Evolutionary conservation across 164 flowering plant species (phyloP), one percentile per base, ranked within the genome.

Genomic region (Santalum album): DNA sequence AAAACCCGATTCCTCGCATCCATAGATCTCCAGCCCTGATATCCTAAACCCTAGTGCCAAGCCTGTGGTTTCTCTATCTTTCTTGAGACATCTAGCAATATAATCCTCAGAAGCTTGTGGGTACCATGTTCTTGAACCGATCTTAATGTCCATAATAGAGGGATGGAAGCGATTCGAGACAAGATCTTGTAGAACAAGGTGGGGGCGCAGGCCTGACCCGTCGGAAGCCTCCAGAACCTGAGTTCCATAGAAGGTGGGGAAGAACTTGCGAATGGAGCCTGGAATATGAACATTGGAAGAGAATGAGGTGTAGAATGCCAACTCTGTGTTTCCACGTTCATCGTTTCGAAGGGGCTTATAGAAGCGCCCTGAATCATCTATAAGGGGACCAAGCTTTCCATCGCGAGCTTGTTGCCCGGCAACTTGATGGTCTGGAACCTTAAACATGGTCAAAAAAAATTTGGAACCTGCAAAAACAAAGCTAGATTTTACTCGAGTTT

Each of bases 101-200:
- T 88, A 88, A 3, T 77, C 81, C 40, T 82, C 83, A 5, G 87
- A 52, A 12, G 92, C 75, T 61, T 78, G 32, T 0, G 81, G 92
- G 21, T 80, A 74, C 98, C 96, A 91, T 7, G 98, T 88, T 68
- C 95, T 70, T 18, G 90, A 78, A 3, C 98, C 98, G 25, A 91
- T 84, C 72, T 91, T 91, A 39, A 83, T 25, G 54, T 91, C 98
- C 53, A 88, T 74, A 7, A 88, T 53, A 15, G 88, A 78, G 12
- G 98, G 90, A 42, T 71, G 66, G 5, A 15, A 6, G 26, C 57
- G 63, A 53, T 51, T 54, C 0, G 72, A 66, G 43, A 61, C 66
- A 39, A 86, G 40, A 64, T 90, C 91, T 62, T 83, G 64, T 70
- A 90, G 34, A 52, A 86, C 90, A 52, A 90, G 77, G 72, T 90